A percentile compares a stretch with the other conserved stretches of the same genome.
These are phyloP conservation scores for Scedosporium dehoogii DNA, from an alignment of 2,329 filamentous ascomycete genomes.

Conservation along the genomic window DNA sequence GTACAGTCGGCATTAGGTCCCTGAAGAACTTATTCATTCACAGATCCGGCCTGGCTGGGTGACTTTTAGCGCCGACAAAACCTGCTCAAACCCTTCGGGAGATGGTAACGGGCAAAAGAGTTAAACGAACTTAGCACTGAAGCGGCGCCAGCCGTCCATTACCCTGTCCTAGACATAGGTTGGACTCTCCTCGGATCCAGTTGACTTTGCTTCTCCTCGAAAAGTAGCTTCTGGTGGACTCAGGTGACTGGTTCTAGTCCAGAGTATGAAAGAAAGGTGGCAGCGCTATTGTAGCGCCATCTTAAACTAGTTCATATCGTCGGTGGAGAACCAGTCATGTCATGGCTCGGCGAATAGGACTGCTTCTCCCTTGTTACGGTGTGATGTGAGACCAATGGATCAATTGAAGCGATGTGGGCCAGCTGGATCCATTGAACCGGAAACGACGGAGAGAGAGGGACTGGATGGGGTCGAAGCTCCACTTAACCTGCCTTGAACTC, in stretches of 20 bases:
- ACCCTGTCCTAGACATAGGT: no score
- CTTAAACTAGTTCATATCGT: not conserved
- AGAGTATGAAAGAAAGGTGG: not conserved
- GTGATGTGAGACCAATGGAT: not conserved
- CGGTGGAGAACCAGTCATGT: not conserved
- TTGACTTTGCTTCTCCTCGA: no score
- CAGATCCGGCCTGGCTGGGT: no score
- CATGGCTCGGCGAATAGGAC: not conserved
- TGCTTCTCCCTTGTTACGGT: not conserved
- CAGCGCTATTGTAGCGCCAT: not conserved
- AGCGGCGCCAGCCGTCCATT: no score
- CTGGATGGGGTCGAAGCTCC: no score
- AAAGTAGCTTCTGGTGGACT: not conserved
- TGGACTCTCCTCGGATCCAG: no score
- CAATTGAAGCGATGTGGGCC: no score
- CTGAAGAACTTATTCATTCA: not conserved
- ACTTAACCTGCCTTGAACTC: no score
- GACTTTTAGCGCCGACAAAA: not conserved
- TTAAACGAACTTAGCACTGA: no score
- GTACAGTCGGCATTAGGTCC: not conserved
- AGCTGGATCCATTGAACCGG: not conserved
- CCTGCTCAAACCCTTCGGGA: not conserved
- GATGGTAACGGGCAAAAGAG: no score
- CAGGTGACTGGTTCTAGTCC: not conserved
- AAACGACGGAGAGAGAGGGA: not conserved